Conservation (phyloP, 805 yeast genomes). For the Schwanniomyces polymorphus region DNA sequence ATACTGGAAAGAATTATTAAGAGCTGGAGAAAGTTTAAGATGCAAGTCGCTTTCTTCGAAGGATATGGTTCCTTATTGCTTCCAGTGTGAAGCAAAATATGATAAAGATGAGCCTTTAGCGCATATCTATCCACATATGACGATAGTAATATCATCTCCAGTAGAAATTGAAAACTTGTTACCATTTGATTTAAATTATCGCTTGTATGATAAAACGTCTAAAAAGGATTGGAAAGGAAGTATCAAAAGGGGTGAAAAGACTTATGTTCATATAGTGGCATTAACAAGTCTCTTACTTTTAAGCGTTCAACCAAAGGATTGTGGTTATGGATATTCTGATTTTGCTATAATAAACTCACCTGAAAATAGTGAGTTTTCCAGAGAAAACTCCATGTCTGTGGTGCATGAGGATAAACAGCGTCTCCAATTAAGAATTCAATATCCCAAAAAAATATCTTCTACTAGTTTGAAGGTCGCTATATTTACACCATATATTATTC, state of each 20-base stretch:
- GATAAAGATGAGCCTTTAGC: slow-evolving; percentile 70
- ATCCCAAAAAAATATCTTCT: slow-evolving; percentile 50
- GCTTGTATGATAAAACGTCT: slow-evolving; percentile 73
- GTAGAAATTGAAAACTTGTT: slow-evolving; percentile 79
- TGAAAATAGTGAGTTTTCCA: slow-evolving; percentile 49
- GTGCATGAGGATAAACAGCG: slow-evolving; percentile 66
- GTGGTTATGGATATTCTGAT: slow-evolving; percentile 65
- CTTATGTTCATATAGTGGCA: slow-evolving; percentile 78
- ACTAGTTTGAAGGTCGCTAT: slow-evolving; percentile 66
- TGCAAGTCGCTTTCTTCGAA: slow-evolving; percentile 50
- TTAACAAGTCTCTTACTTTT: slow-evolving; percentile 68
- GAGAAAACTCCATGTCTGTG: slow-evolving; percentile 54
- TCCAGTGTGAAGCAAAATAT: slow-evolving; percentile 70
- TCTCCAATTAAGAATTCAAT: slow-evolving; percentile 63
- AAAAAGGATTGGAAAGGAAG: slow-evolving; percentile 65
- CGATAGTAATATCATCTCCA: slow-evolving; percentile 77
- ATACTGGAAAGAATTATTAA: slow-evolving; percentile 62
- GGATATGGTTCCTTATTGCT: slow-evolving; percentile 54
- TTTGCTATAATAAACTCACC: slow-evolving; percentile 74
- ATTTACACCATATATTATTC: slow-evolving; percentile 81
- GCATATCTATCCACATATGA: slow-evolving; percentile 81
- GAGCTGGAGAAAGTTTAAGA: slow-evolving; percentile 52
- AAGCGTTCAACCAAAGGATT: slow-evolving; percentile 62
- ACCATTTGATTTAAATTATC: slow-evolving; percentile 77
- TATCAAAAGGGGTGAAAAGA: slow-evolving; percentile 63